These are phyloP conservation scores for Kodamaea hsintzibuensis DNA, from an alignment of 805 yeast species.

Conservation along the genomic window DNA sequence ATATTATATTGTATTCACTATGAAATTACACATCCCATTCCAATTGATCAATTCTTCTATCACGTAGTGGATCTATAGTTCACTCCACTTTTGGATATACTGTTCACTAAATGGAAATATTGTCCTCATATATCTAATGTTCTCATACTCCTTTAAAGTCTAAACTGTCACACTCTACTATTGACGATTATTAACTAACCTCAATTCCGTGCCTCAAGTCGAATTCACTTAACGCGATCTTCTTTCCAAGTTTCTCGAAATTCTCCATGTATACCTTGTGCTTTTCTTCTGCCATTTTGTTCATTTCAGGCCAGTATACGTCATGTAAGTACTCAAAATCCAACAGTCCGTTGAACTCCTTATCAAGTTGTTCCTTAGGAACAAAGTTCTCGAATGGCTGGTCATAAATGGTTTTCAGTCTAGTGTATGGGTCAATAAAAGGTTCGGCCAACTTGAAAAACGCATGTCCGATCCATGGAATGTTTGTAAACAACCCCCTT, in stretches of 20 bases:
- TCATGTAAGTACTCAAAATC: constrained; percentile 83
- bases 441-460: constrained; percentile 91
- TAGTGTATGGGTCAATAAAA: constrained; percentile 92
- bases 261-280: constrained; percentile 65
- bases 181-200: background rate
- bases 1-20: background rate
- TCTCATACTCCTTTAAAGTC: background rate
- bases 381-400: constrained; percentile 85
- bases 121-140: background rate
- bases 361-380: constrained; percentile 78
- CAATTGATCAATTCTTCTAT: background rate
- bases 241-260: constrained; percentile 68
- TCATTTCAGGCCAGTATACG: constrained; percentile 74
- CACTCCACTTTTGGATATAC: background rate
- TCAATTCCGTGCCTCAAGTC: constrained; percentile 54
- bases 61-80: background rate
- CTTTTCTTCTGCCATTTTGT: constrained; percentile 57
- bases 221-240: constrained; percentile 77
- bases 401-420: constrained; percentile 90
- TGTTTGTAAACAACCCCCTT: constrained; percentile 84
- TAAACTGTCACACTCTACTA: no score
- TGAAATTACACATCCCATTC: background rate
- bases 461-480: constrained; percentile 93
- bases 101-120: background rate
- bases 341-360: constrained; percentile 80